Evolutionary conservation across 2,329 filamentous ascomycete genomes (phyloP).

Genomic region (Blastomyces parvus): DNA sequence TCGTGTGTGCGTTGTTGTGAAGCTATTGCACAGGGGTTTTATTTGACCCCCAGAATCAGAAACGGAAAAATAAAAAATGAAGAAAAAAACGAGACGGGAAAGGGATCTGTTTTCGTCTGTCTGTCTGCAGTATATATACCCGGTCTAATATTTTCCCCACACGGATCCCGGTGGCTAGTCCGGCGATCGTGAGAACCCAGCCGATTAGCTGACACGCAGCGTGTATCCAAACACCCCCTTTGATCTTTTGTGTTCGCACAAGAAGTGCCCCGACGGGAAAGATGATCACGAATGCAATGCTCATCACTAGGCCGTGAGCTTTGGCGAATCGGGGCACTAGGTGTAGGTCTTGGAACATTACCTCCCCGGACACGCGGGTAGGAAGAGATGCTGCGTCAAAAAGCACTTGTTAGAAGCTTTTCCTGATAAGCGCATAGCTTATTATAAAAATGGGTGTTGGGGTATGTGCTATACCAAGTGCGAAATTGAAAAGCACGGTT

Average conservation of each 20-base stretch:
- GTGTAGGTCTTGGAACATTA: slow-evolving; percentile 15
- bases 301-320: slow-evolving; percentile 22
- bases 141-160: slow-evolving; percentile 20
- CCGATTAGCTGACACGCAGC: slow-evolving; percentile 21
- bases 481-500: not conserved
- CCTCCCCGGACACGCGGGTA: slow-evolving; percentile 2
- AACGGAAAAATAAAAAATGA: not conserved
- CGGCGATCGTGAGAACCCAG: slow-evolving; percentile 23
- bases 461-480: not conserved
- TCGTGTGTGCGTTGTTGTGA: slow-evolving; percentile 22
- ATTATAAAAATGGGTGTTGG: not conserved
- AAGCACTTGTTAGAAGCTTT: not conserved
- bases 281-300: slow-evolving; percentile 22
- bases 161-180: slow-evolving; percentile 23
- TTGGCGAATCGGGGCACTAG: slow-evolving; percentile 15
- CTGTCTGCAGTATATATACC: slow-evolving; percentile 5
- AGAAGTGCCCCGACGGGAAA: slow-evolving; percentile 21
- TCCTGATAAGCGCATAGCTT: not conserved
- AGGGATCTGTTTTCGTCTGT: too few relatives aligned
- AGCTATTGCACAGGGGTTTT: slow-evolving; percentile 7
- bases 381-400: slow-evolving; percentile 2
- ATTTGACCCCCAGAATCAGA: not conserved
- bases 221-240: slow-evolving; percentile 19
- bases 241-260: slow-evolving; percentile 18
- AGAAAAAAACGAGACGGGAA: not conserved